Base-by-base conservation (phyloP, 495 filamentous ascomycete genomes). In the Hypoxylon intermedium region DNA sequence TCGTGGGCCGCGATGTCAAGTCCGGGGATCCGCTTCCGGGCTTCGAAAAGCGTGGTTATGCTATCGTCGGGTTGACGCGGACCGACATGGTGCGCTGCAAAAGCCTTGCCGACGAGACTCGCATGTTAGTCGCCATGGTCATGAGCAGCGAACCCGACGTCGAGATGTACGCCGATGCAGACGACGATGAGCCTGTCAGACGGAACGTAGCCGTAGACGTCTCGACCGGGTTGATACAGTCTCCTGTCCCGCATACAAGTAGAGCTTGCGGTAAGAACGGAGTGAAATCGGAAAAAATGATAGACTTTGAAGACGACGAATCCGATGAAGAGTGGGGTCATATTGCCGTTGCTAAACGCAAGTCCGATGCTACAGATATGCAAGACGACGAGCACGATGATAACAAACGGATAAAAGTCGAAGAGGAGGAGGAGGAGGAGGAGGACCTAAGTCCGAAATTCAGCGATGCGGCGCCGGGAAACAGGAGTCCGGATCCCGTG, bases 41-140 rank as follows among this genome's bases (percentile, higher is more conserved):
- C 0, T 89, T 90, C 58, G 81, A 82, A 49, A 76, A 82, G 50
- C 77, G 82, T 19, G 79, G 82, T 5, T 56, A 72, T 20, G 65
- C 42, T 2, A 16, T 15, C 16, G 15, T 38, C 2, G 81, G 79
- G 6, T 70, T 83, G 63, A 86, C 83, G 68, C 82, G 78, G 45
- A 91, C 88, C 0, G 89, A 96, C 68, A 94, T 91, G 78, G 89
- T 97, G 13, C 82, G 92, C 33, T 87, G 91, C 48, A 89, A 87
- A 70, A 87, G 88, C 62, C 67, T 93, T 18, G 88, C 90, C 1
- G 88, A 92, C 71, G 77, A 82, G 47, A 86, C 86, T 12, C 75
- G 89, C 26, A 77, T 93, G 20, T 61, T 83, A 15, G 82, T 91
- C 23, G 82, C 89, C 16, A 83, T 90, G 49, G 75, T 82, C 28